Percentiles rank a stretch among this genome's conserved stretches.
These are phyloP conservation scores for Yamadazyma sp. DNA, from an alignment of 805 yeast species.

Conservation along the genomic window DNA sequence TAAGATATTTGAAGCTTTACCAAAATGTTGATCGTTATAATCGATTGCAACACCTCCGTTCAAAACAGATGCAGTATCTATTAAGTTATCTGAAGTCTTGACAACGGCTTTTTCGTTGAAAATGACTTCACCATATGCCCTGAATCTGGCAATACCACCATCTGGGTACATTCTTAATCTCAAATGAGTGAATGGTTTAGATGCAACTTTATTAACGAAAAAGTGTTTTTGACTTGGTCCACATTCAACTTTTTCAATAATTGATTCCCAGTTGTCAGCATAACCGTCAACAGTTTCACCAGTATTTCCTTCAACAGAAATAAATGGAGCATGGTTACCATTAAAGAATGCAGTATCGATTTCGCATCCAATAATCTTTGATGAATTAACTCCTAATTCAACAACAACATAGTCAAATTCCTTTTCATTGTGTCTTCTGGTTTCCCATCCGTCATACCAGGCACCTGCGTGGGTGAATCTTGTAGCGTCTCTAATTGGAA, in stretches of 20 bases:
- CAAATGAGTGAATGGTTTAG: conserved; percentile 74
- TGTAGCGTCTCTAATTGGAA: conserved; percentile 80
- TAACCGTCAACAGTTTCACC: conserved; percentile 31
- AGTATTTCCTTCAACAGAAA: conserved; percentile 74
- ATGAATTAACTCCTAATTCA: conserved; percentile 79
- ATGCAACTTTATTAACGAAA: conserved; percentile 58
- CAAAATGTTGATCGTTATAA: conserved; percentile 90
- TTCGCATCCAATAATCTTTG: conserved; percentile 77
- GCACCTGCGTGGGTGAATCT: conserved; percentile 83
- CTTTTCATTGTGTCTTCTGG: conserved; percentile 84
- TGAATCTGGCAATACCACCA: conserved; percentile 95
- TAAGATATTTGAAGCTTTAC: conserved; percentile 83
- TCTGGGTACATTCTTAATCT: conserved; percentile 93
- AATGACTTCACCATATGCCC: conserved; percentile 79
- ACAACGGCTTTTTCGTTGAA: conserved; percentile 56
- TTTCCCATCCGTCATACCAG: conserved; percentile 99
- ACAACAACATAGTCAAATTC: conserved; percentile 87
- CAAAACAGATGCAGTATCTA: conserved; percentile 75
- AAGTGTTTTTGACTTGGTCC: conserved; percentile 89
- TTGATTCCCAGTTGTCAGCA: conserved; percentile 61
- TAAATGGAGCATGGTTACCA: conserved; percentile 92
- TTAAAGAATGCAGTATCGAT: conserved; percentile 91
- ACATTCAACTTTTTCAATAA: conserved; percentile 73
- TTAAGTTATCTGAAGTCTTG: conserved; percentile 31
- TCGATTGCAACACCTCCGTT: conserved; percentile 87